phyloP scores from a whole-genome alignment of 1,284 basidiomycete genomes.

The Cutaneotrichosporon sp. region DNA sequence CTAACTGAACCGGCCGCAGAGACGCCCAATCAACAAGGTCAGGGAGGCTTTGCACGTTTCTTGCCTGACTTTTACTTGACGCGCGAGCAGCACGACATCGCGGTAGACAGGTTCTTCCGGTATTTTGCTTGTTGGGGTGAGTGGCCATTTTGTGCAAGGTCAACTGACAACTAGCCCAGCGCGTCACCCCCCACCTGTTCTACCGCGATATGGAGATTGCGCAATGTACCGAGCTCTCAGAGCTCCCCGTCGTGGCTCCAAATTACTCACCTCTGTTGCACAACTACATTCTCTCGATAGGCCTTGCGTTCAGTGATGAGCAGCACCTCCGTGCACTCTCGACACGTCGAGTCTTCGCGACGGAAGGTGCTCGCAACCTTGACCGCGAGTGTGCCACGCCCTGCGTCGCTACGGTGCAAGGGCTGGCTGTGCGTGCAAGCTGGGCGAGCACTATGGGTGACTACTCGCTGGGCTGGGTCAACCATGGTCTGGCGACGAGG shows the following conservation, averaged over 20 bases:
- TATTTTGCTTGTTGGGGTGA: conserved; percentile 30
- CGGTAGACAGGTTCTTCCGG: conserved; percentile 30
- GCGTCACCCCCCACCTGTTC: conserved; percentile 19
- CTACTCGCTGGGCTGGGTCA: conserved; percentile 29
- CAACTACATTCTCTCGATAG: conserved; percentile 61
- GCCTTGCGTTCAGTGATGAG: conserved; percentile 58
- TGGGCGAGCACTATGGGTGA: conserved; percentile 54
- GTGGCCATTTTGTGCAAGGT: no score
- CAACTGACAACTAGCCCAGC: background rate
- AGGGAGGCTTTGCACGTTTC: conserved; percentile 7
- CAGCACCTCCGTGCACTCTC: conserved; percentile 51
- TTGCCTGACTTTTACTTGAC: conserved; percentile 20
- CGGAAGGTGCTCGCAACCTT: conserved; percentile 56
- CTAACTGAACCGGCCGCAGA: background rate
- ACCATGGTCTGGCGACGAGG: conserved; percentile 23
- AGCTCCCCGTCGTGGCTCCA: conserved; percentile 43
- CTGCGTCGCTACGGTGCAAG: conserved; percentile 58
- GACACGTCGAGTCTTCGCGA: conserved; percentile 54
- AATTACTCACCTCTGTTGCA: conserved; percentile 69
- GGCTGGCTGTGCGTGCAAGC: conserved; percentile 57
- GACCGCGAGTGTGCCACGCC: conserved; percentile 58
- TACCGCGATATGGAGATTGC: conserved; percentile 19
- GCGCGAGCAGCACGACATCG: conserved; percentile 21
- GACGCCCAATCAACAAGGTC: conserved; percentile 4
- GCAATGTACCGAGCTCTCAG: conserved; percentile 33